phyloP scores from a whole-genome alignment of 352 stramenopile species.

The Poterioochromonas sp. region DNA sequence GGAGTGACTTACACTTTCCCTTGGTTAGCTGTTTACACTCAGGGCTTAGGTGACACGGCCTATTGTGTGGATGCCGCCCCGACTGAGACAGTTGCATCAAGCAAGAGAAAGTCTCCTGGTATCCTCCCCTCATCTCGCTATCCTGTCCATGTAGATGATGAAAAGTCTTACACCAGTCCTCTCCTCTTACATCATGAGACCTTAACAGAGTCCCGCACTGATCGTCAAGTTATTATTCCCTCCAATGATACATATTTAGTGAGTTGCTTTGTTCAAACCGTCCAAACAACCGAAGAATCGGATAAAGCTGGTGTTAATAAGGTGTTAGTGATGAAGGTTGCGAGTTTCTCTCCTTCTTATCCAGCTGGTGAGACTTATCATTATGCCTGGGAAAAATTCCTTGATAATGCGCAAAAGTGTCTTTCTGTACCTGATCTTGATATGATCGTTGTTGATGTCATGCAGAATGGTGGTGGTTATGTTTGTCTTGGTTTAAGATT shows the following conservation, averaged over 20 bases:
- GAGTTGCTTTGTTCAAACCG: constrained; percentile 34
- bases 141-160: constrained; percentile 12
- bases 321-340: constrained; percentile 39
- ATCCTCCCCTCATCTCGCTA: neutral
- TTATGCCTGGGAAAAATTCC: constrained; percentile 23
- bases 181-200: neutral
- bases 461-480: constrained; percentile 40
- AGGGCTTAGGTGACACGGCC: neutral
- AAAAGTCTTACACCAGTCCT: neutral
- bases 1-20: no score
- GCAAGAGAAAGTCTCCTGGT: neutral
- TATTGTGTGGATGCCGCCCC: neutral
- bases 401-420: constrained; percentile 10
- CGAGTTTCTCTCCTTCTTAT: constrained; percentile 32
- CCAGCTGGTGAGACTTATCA: constrained; percentile 8
- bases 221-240: constrained; percentile 34
- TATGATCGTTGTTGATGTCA: constrained; percentile 39
- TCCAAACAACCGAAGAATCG: neutral
- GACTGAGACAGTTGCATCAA: neutral
- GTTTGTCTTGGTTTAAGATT: constrained; percentile 36
- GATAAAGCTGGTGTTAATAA: neutral
- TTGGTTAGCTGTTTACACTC: constrained; percentile 30
- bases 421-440: constrained; percentile 16
- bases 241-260: constrained; percentile 28
- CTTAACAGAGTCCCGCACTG: neutral